Conservation (phyloP, 768 basidiomycete genomes). For the Tulasnella calospora region DNA sequence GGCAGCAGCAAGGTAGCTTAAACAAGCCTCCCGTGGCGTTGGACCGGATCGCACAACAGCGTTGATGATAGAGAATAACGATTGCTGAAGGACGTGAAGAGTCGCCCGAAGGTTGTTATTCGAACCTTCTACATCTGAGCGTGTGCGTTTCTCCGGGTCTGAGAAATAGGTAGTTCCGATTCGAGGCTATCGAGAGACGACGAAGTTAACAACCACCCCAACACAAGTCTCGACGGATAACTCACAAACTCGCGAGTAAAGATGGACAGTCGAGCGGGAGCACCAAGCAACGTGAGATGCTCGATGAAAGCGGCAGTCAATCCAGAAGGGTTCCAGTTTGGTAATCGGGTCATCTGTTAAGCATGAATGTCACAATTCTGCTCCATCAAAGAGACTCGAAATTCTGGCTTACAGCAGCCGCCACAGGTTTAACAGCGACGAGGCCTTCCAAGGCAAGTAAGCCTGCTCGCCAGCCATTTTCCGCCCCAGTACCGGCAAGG, state of each 20-base stretch:
- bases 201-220: not conserved
- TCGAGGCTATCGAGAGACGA: slow-evolving; percentile 49
- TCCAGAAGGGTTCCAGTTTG: slow-evolving; percentile 62
- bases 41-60: slow-evolving; percentile 78
- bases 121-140: slow-evolving; percentile 73
- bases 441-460: slow-evolving; percentile 76
- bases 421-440: slow-evolving; percentile 76
- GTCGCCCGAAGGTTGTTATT: slow-evolving; percentile 82
- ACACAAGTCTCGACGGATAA: not conserved
- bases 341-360: slow-evolving; percentile 58
- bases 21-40: slow-evolving; percentile 70
- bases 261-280: slow-evolving; percentile 69
- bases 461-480: slow-evolving; percentile 67
- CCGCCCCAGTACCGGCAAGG: slow-evolving; percentile 10
- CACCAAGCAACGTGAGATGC: slow-evolving; percentile 63
- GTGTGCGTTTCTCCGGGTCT: slow-evolving; percentile 68
- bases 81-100: slow-evolving; percentile 71
- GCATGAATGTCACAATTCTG: not conserved
- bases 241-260: slow-evolving; percentile 86
- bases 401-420: slow-evolving; percentile 48
- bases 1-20: slow-evolving; percentile 74
- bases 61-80: slow-evolving; percentile 85
- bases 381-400: not conserved
- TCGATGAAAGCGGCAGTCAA: slow-evolving; percentile 58
- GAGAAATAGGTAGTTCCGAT: slow-evolving; percentile 80